phyloP scores from a whole-genome alignment of 2,329 filamentous ascomycete species.

The Fusarium setosum region DNA sequence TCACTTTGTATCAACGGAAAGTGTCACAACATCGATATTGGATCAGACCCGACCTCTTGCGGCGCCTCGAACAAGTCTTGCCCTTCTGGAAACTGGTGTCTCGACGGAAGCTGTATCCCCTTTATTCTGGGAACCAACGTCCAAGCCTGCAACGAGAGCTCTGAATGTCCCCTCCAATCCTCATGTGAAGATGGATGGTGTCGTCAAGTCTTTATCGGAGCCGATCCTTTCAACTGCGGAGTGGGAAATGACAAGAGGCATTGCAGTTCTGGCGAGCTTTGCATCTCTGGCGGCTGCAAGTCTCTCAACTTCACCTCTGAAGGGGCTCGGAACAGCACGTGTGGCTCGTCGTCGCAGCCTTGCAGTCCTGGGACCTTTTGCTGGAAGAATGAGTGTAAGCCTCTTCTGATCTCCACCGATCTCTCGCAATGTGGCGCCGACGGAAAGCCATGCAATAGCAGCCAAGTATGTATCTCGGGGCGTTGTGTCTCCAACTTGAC shows the following conservation, averaged over 20 bases:
- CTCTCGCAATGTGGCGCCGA: constrained; percentile 16
- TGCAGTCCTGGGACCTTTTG: constrained; percentile 23
- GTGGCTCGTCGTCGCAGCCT: constrained; percentile 3
- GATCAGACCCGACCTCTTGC: constrained; percentile 25
- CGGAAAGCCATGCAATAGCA: constrained; percentile 8
- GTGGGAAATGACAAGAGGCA: background rate
- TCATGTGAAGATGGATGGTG: constrained; percentile 17
- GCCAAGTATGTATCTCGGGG: constrained; percentile 22
- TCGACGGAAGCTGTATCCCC: constrained; percentile 26
- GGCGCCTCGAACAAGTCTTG: constrained; percentile 18
- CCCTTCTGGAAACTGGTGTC: constrained; percentile 32
- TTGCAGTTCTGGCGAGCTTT: constrained; percentile 24
- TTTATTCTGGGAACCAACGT: constrained; percentile 31
- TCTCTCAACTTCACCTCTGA: constrained; percentile 16
- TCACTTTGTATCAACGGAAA: constrained; percentile 27
- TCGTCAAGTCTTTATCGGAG: constrained; percentile 20
- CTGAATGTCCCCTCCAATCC: constrained; percentile 13
- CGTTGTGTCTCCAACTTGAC: constrained; percentile 19
- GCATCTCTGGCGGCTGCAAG: constrained; percentile 18
- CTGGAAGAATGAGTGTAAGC: constrained; percentile 5
- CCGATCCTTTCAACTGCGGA: constrained; percentile 24
- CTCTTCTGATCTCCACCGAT: constrained; percentile 19
- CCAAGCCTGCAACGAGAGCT: constrained; percentile 20
- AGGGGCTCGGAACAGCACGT: background rate
- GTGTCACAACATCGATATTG: constrained; percentile 29